A percentile compares a stretch with the other conserved stretches of the same genome.
Conservation (phyloP, 2,329 filamentous ascomycete genomes). For the Colletotrichum cuscutae region DNA sequence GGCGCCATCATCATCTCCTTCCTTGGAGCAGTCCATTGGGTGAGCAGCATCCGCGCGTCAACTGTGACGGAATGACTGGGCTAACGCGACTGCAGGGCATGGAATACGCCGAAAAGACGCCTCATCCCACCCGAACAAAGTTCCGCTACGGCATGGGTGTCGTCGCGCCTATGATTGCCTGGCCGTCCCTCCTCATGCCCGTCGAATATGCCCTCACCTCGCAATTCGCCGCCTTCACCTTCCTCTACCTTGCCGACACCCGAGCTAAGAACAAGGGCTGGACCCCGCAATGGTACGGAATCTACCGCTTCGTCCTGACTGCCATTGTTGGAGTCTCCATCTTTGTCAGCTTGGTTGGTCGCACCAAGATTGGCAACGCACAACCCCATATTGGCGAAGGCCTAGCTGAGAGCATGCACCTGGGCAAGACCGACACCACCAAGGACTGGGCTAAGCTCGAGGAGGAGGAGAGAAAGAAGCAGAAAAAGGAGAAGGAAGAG, state of each 20-base stretch:
- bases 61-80: too few relatives aligned
- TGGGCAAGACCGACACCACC: conserved; percentile 47
- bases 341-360: conserved; percentile 81
- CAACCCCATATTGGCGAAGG: conserved; percentile 47
- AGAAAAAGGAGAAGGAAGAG: conserved; percentile 51
- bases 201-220: conserved; percentile 85
- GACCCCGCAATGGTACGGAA: conserved; percentile 86
- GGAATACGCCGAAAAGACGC: conserved; percentile 80
- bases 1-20: conserved; percentile 94
- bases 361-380: conserved; percentile 74
- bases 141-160: conserved; percentile 88
- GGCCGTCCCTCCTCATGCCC: conserved; percentile 89
- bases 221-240: conserved; percentile 87
- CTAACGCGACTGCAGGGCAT: conserved; percentile 63
- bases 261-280: conserved; percentile 79
- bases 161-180: conserved; percentile 81
- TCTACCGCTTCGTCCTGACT: conserved; percentile 92
- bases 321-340: conserved; percentile 88
- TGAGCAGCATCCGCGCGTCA: conserved; percentile 38
- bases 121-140: conserved; percentile 70
- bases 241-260: conserved; percentile 86
- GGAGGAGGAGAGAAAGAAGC: conserved; percentile 50
- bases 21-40: conserved; percentile 92
- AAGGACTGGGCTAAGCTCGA: conserved; percentile 60
- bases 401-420: conserved; percentile 51